Evolutionary conservation across 2,329 filamentous ascomycete species (phyloP), one percentile per base, ranked within the genome.

Genomic region (Aspergillus ruber): DNA sequence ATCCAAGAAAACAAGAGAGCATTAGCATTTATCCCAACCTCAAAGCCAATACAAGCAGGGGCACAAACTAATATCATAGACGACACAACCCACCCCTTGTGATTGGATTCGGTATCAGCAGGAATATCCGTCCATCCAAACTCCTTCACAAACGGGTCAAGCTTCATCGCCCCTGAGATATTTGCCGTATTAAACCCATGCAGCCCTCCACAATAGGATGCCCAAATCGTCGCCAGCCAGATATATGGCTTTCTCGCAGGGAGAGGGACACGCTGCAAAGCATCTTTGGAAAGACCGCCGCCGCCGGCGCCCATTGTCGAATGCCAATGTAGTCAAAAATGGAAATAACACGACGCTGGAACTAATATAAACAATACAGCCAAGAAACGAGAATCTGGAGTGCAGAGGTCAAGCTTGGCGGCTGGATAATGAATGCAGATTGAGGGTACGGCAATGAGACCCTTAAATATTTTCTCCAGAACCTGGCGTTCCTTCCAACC

Each of bases 141-240:
- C 9, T 57, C 51, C 18, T 47, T 36, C 4, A 45, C 43, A 44
- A 56, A 58, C 3, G 55, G 51, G 13, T 49, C 45, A 25, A 58
- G 46, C n/a, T 47, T 50, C 53, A 58, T 58, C 1, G 53, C 52
- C 0, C 56, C 56, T 2, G 56, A 58, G 8, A 58, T 58, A 42
- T 58, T 56, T n/a, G 54, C 50, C 8, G 56, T 54, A n/a, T 56
- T 58, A 45, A 58, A 56, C 9, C 52, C 55, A 48, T 57, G 55
- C 6, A 57, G 45, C 12, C 53, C 55, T 20, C 55, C 53, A 38
- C 50, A 54, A 27, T 55, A 57, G 2, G 54, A 56, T 2, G 54
- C 52, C 54, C 55, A 55, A 32, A 55, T 55, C 6, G 38, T 48
- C 7, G 53, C 53, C 10, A 57, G 46, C 53, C 55, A 55, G 17